A percentile compares a stretch with the other conserved stretches of the same genome.
phyloP scores from a whole-genome alignment of 2,329 filamentous ascomycete species.

The Endoconidiophora polonica region DNA sequence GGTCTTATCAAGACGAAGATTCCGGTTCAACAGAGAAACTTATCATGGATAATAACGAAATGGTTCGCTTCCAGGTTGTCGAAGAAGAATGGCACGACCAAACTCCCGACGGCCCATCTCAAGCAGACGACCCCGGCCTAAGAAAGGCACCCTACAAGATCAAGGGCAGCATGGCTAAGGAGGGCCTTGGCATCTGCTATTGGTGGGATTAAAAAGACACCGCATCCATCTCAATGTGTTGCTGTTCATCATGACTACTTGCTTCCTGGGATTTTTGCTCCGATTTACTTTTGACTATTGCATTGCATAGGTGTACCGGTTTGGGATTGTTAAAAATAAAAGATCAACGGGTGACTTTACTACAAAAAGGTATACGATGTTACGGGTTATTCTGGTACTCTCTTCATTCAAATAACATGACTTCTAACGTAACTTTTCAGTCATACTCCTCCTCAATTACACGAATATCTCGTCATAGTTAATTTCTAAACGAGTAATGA shows the following conservation, averaged over 20 bases:
- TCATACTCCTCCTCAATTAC: not conserved
- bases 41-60: constrained; percentile 81
- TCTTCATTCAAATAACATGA: constrained; percentile 3
- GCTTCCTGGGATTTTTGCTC: too few relatives aligned
- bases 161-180: constrained; percentile 45
- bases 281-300: not conserved
- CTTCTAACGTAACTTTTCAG: constrained; percentile 4
- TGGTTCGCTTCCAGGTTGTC: constrained; percentile 71
- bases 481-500: too few relatives aligned
- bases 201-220: constrained; percentile 37
- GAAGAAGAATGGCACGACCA: constrained; percentile 86
- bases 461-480: too few relatives aligned
- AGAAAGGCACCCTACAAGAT: constrained; percentile 58
- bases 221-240: not conserved
- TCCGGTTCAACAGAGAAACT: constrained; percentile 33
- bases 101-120: constrained; percentile 49
- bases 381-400: not conserved
- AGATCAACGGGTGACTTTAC: not conserved
- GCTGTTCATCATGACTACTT: not conserved
- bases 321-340: too few relatives aligned
- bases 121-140: constrained; percentile 42
- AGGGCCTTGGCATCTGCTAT: constrained; percentile 43
- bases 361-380: not conserved
- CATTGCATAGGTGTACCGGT: not conserved
- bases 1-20: constrained; percentile 47